These are phyloP conservation scores for Puccinia brachypodii DNA, from an alignment of 1,284 basidiomycete species.

Conservation along the genomic window DNA sequence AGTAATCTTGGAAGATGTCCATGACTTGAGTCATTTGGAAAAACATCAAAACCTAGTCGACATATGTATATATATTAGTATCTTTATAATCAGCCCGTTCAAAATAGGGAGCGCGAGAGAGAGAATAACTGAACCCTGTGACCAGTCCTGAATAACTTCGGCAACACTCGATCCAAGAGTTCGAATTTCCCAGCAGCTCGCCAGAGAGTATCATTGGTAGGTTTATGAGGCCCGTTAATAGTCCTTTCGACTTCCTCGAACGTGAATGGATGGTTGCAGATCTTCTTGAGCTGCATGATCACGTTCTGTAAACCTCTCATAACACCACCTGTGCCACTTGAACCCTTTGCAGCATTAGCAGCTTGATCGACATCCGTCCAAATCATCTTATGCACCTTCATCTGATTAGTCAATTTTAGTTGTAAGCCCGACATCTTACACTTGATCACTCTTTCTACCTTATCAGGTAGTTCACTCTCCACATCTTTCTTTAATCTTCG, in stretches of 20 bases:
- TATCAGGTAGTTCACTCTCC: constrained; percentile 94
- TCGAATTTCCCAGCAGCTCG: constrained; percentile 93
- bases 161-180: constrained; percentile 85
- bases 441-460: constrained; percentile 99
- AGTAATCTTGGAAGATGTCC: constrained; percentile 99
- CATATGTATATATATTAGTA: background rate
- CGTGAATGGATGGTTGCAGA: constrained; percentile 79
- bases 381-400: constrained; percentile 81
- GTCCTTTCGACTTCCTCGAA: constrained; percentile 93
- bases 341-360: constrained; percentile 13
- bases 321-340: constrained; percentile 51
- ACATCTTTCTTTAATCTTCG: constrained; percentile 98
- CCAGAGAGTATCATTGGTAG: constrained; percentile 74
- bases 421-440: constrained; percentile 95
- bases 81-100: background rate
- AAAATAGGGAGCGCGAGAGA: constrained; percentile 57
- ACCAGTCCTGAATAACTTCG: constrained; percentile 87
- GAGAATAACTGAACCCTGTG: constrained; percentile 68
- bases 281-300: constrained; percentile 98
- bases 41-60: constrained; percentile 54
- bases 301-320: constrained; percentile 78
- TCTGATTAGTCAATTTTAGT: constrained; percentile 91
- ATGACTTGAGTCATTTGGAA: constrained; percentile 70
- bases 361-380: constrained; percentile 48
- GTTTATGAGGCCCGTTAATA: constrained; percentile 74